A percentile compares a stretch with the other conserved stretches of the same genome.
Evolutionary conservation across 2,329 filamentous ascomycete genomes (phyloP).

Genomic region (Penicillium sp.): DNA sequence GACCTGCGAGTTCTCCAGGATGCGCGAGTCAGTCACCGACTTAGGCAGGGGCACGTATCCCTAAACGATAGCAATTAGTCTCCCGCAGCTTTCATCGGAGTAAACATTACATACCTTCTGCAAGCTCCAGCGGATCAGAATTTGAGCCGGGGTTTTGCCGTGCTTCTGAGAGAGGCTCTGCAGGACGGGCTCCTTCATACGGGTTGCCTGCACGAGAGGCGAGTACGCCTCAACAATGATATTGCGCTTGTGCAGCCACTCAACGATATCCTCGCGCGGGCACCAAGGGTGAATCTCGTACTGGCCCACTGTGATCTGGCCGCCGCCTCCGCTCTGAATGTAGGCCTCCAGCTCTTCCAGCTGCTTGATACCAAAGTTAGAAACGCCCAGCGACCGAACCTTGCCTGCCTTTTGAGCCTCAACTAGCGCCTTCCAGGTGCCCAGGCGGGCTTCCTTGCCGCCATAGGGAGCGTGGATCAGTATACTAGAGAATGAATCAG

Average conservation of each 20-base stretch:
- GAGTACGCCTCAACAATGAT: slow-evolving; percentile 58
- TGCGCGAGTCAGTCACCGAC: slow-evolving; percentile 56
- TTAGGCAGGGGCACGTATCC: slow-evolving; percentile 61
- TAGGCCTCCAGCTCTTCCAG: slow-evolving; percentile 41
- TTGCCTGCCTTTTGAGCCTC: slow-evolving; percentile 39
- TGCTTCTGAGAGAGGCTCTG: slow-evolving; percentile 52
- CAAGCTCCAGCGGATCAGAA: slow-evolving; percentile 59
- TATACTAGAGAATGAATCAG: slow-evolving; percentile 26
- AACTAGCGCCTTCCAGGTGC: slow-evolving; percentile 40
- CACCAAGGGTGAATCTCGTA: slow-evolving; percentile 91
- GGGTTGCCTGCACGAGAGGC: slow-evolving; percentile 44
- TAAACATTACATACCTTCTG: slow-evolving; percentile 47
- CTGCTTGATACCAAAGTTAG: slow-evolving; percentile 40
- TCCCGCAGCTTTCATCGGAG: too few relatives aligned
- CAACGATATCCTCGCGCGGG: slow-evolving; percentile 68
- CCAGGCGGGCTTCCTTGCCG: slow-evolving; percentile 36
- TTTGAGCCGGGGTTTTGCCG: slow-evolving; percentile 55
- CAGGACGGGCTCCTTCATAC: slow-evolving; percentile 52
- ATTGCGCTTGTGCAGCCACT: slow-evolving; percentile 65
- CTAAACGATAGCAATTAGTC: slow-evolving; percentile 28
- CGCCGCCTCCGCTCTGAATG: slow-evolving; percentile 45
- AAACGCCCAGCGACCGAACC: slow-evolving; percentile 41
- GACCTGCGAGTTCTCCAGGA: slow-evolving; percentile 57
- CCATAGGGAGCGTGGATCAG: slow-evolving; percentile 41
- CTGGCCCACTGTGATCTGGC: slow-evolving; percentile 76